phyloP scores from a whole-genome alignment of 352 stramenopile genomes.

The Thalassiosira livingstoniorum region DNA sequence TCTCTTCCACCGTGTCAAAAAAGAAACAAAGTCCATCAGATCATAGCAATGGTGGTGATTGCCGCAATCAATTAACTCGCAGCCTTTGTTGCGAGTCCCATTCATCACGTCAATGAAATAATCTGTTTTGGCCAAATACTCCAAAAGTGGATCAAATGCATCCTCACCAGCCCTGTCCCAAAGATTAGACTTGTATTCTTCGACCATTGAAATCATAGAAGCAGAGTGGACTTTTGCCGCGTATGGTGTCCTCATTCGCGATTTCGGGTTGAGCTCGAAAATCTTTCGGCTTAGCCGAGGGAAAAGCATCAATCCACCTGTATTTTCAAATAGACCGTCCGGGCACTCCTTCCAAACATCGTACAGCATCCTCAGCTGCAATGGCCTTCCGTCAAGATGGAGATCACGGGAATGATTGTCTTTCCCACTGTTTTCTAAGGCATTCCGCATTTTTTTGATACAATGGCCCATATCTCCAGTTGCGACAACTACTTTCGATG shows the following conservation, averaged over 20 bases:
- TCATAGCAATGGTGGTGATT: not conserved
- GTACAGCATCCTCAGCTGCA: not conserved
- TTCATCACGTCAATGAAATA: not conserved
- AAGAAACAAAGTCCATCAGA: not conserved
- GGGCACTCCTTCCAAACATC: not conserved
- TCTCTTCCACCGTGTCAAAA: not conserved
- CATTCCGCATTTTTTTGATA: not conserved
- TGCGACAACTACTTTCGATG: not conserved
- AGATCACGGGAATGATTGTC: not conserved
- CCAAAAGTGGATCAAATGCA: not conserved
- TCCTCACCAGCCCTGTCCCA: not conserved
- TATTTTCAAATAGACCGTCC: not conserved
- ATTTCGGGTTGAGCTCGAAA: not conserved
- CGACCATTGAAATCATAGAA: not conserved
- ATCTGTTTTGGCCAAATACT: not conserved
- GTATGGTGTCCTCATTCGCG: not conserved
- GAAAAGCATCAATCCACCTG: not conserved
- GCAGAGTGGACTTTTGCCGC: not conserved
- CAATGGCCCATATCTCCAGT: not conserved
- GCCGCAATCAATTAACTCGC: not conserved
- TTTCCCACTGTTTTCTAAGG: not conserved
- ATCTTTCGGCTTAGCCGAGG: not conserved
- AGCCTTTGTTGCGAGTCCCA: not conserved
- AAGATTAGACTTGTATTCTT: not conserved
- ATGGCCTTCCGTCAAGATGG: not conserved